Evolutionary conservation across 768 basidiomycete genomes (phyloP), one percentile per base, ranked within the genome.

Genomic region (Lactarius sanguifluus): DNA sequence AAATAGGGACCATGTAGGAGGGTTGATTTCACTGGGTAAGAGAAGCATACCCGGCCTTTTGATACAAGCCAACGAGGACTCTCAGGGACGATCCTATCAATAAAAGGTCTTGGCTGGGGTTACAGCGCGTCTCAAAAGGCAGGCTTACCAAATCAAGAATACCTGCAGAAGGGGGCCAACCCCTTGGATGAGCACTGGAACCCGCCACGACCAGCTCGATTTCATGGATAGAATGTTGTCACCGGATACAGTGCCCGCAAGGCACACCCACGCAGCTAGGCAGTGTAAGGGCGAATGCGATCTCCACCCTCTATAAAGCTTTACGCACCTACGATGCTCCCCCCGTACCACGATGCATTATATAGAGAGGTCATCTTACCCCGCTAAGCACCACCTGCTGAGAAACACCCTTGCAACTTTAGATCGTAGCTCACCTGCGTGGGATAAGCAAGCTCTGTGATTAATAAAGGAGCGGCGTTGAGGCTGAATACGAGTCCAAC

Each of bases 281-380:
- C 6, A 30, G 18, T 16, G 40, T 45, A 36, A 47, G 54, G 40
- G 32, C n/a, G 30, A 30, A 25, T 38, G 28, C 3, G 30, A 45
- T 71, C 73, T 25, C 23, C 50, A 25, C 23, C 56, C 71, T 78
- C 77, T 77, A 79, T 1, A 34, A 43, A 16, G 34, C 28, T 13
- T 52, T 28, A 83, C 68, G 63, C 57, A 73, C 86, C 84, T 45
- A 86, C 75, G 65, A 90, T 86, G 66, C 86, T 86, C 12, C 91
- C 90, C 41, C 87, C 71, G 74, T 91, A 91, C 90, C 90, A 92
- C 58, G 81, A 82, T 0, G 87, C 81, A 76, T 92, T 91, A 75
- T 87, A 91, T 64, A 87, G 73, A 12, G 86, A 83, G 18, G 85
- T 87, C 25, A 87, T 77, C 74, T 85, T 84, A 3, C 83, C 86